Evolutionary conservation across 2,329 filamentous ascomycete species (phyloP).

Genomic region (Xylariaceae sp.): DNA sequence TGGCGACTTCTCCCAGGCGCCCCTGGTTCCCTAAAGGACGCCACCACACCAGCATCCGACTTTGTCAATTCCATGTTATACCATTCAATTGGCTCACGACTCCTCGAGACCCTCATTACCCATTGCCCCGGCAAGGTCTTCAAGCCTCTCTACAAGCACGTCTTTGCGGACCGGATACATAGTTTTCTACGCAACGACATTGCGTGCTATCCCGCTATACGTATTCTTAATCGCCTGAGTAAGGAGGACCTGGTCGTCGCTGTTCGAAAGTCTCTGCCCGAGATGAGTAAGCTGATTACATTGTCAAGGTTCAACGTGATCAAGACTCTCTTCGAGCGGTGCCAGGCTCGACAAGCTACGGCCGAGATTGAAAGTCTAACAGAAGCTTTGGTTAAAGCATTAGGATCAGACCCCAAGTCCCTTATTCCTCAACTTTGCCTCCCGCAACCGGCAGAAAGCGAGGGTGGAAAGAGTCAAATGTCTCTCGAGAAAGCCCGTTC

Average conservation of each 20-base stretch:
- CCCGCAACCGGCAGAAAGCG: slow-evolving; percentile 40
- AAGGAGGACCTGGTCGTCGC: slow-evolving; percentile 82
- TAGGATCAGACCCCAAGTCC: slow-evolving; percentile 50
- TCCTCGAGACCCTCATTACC: slow-evolving; percentile 84
- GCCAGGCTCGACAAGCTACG: slow-evolving; percentile 65
- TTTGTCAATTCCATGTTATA: slow-evolving; percentile 90
- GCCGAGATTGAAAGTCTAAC: slow-evolving; percentile 54
- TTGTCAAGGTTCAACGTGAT: slow-evolving; percentile 79
- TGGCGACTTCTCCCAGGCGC: slow-evolving; percentile 78
- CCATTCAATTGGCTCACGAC: slow-evolving; percentile 84
- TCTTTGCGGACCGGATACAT: slow-evolving; percentile 79
- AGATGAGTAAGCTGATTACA: slow-evolving; percentile 72
- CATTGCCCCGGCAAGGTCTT: slow-evolving; percentile 85
- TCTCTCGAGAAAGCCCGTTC: slow-evolving; percentile 58
- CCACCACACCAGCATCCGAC: slow-evolving; percentile 69
- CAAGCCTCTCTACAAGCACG: slow-evolving; percentile 79
- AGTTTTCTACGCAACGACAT: slow-evolving; percentile 87
- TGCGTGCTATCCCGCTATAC: slow-evolving; percentile 83
- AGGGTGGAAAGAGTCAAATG: slow-evolving; percentile 41
- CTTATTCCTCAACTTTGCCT: slow-evolving; percentile 55
- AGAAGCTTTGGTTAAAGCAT: slow-evolving; percentile 51
- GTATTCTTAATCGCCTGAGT: slow-evolving; percentile 79
- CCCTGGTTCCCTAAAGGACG: slow-evolving; percentile 69
- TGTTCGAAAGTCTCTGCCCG: slow-evolving; percentile 70
- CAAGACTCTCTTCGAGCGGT: slow-evolving; percentile 81